phyloP scores from a whole-genome alignment of 2,329 filamentous ascomycete species.

The Verticillium longisporum region DNA sequence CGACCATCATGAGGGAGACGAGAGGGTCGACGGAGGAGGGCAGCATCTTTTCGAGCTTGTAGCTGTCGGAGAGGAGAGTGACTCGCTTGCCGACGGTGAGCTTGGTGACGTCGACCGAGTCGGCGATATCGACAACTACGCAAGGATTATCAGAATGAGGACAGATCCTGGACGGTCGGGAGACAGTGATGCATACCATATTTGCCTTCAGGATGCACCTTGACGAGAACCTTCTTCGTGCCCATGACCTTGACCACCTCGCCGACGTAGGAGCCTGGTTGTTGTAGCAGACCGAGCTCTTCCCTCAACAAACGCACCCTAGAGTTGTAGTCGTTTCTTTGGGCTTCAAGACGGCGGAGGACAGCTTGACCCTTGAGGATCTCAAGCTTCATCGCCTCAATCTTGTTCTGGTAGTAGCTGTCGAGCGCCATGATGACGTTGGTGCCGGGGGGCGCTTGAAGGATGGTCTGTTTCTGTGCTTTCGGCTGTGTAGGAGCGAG shows the following conservation, averaged over 20 bases:
- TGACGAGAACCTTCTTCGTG: constrained; percentile 98
- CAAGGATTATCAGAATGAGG: constrained; percentile 3
- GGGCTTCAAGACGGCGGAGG: constrained; percentile 87
- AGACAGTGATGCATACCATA: constrained; percentile 60
- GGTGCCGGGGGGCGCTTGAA: constrained; percentile 9
- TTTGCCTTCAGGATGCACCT: constrained; percentile 99
- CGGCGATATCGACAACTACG: constrained; percentile 88
- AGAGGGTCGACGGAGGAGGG: constrained; percentile 97
- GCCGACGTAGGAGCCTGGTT: constrained; percentile 95
- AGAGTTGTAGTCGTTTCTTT: constrained; percentile 99
- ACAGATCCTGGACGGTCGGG: constrained; percentile 10
- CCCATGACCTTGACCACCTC: constrained; percentile 99
- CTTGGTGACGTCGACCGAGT: constrained; percentile 89
- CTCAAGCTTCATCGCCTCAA: constrained; percentile 99
- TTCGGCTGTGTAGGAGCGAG: neutral
- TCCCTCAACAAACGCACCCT: constrained; percentile 89
- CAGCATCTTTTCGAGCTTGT: constrained; percentile 98
- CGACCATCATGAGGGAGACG: constrained; percentile 99
- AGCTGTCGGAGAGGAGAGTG: constrained; percentile 90
- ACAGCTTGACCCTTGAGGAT: constrained; percentile 98
- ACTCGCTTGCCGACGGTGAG: constrained; percentile 97
- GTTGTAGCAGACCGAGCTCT: constrained; percentile 91
- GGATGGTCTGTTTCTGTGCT: neutral
- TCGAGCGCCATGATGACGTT: constrained; percentile 85
- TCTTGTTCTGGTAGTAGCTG: constrained; percentile 99